Conservation (phyloP, 1,284 basidiomycete species). For the Leccinum angustisporum region DNA sequence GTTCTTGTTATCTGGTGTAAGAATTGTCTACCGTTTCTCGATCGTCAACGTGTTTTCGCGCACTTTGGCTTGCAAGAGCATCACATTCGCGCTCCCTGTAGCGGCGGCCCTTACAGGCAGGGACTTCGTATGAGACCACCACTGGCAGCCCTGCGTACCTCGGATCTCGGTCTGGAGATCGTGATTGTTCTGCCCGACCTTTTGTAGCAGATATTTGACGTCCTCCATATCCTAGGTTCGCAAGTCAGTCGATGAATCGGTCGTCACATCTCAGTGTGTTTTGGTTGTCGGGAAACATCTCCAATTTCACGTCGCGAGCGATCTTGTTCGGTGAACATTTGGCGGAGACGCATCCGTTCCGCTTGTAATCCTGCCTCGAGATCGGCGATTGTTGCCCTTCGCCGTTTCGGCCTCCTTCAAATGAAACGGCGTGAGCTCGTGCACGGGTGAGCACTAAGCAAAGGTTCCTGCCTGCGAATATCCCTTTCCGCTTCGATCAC, state of each 20-base stretch:
- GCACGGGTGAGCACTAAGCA: slow-evolving; percentile 2
- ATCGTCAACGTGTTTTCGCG: too few relatives aligned
- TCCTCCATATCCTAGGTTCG: slow-evolving; percentile 70
- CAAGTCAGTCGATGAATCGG: slow-evolving; percentile 12
- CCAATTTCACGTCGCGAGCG: slow-evolving; percentile 61
- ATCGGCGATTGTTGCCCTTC: slow-evolving; percentile 56
- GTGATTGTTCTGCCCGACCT: slow-evolving; percentile 65
- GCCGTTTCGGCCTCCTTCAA: slow-evolving; percentile 59
- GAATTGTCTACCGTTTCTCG: too few relatives aligned
- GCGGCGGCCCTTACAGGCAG: slow-evolving; percentile 9
- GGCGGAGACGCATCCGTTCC: slow-evolving; percentile 65
- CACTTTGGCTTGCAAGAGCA: too few relatives aligned
- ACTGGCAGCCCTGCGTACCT: slow-evolving; percentile 37
- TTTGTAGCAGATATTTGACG: slow-evolving; percentile 62
- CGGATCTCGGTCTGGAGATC: slow-evolving; percentile 68
- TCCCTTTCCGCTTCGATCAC: slow-evolving; percentile 43
- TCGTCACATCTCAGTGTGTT: slow-evolving; percentile 59
- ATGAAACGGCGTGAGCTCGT: not conserved
- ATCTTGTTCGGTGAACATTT: slow-evolving; percentile 60
- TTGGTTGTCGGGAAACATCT: slow-evolving; percentile 57
- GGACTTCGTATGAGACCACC: not conserved
- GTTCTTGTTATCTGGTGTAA: too few relatives aligned
- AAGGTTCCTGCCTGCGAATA: slow-evolving; percentile 47
- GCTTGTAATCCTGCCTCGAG: slow-evolving; percentile 66
- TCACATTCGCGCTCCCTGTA: too few relatives aligned